Conservation (phyloP, 495 filamentous ascomycete species). For the Penicillium paxilli region DNA sequence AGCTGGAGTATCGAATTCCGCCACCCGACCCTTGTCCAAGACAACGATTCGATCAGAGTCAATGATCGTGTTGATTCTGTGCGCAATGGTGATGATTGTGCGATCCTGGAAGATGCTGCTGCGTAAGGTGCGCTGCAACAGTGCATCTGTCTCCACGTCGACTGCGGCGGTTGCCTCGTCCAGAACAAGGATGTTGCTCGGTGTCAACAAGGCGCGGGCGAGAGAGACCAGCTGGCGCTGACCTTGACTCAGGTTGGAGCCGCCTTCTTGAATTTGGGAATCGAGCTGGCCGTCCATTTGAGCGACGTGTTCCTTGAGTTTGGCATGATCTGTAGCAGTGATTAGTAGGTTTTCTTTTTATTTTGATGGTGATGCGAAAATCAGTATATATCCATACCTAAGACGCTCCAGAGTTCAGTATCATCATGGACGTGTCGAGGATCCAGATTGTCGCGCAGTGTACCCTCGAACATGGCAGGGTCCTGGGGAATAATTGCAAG, state of each 20-base stretch:
- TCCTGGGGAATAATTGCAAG: slow-evolving; percentile 99
- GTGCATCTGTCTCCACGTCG: slow-evolving; percentile 89
- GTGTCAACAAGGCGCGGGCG: slow-evolving; percentile 88
- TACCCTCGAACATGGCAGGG: slow-evolving; percentile 95
- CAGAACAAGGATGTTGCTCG: slow-evolving; percentile 94
- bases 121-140: slow-evolving; percentile 63
- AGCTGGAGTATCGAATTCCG: slow-evolving; percentile 59
- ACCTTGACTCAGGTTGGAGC: slow-evolving; percentile 60
- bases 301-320: slow-evolving; percentile 87
- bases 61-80: slow-evolving; percentile 95
- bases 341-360: not conserved
- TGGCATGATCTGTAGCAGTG: slow-evolving; percentile 71
- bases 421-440: slow-evolving; percentile 95
- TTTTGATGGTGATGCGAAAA: not conserved
- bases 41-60: slow-evolving; percentile 91
- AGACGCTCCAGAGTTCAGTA: slow-evolving; percentile 94
- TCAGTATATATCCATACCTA: slow-evolving; percentile 59
- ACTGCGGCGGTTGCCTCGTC: slow-evolving; percentile 97
- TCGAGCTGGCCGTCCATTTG: slow-evolving; percentile 89
- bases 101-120: slow-evolving; percentile 74
- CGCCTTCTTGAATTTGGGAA: slow-evolving; percentile 87
- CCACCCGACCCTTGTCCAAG: slow-evolving; percentile 67
- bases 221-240: slow-evolving; percentile 91
- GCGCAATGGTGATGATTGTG: slow-evolving; percentile 97
- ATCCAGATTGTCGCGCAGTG: slow-evolving; percentile 93